phyloP scores from a whole-genome alignment of 345 rosid species.

The Theobroma cacao region DNA sequence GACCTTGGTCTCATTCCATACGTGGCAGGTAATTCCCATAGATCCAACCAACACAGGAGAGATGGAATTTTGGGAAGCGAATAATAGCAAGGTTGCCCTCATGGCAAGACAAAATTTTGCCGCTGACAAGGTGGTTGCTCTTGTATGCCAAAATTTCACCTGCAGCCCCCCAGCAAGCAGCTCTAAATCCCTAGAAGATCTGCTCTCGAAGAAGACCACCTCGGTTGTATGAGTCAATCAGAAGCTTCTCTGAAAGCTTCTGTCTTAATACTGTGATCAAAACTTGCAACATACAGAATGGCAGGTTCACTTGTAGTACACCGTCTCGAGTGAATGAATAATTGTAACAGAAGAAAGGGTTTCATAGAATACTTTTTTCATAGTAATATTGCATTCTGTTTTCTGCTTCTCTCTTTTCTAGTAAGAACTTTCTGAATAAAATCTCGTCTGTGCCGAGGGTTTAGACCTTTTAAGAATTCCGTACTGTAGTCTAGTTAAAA shows the following conservation, averaged over 20 bases:
- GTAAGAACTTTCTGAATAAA: not conserved
- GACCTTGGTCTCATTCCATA: not conserved
- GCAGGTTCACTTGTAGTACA: not conserved
- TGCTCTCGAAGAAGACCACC: constrained; percentile 48
- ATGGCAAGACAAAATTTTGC: constrained; percentile 56
- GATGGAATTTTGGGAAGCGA: constrained; percentile 72
- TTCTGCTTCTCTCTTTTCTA: not conserved
- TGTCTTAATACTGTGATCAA: not conserved
- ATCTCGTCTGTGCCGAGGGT: no score
- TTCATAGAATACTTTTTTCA: not conserved
- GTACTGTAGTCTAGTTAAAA: no score
- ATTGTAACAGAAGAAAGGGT: not conserved
- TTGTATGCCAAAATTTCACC: constrained; percentile 83
- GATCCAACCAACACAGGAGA: constrained; percentile 60
- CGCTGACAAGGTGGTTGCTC: constrained; percentile 61
- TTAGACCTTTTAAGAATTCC: no score
- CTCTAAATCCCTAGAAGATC: constrained; percentile 39
- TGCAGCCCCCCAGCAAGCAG: constrained; percentile 69
- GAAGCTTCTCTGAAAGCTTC: not conserved
- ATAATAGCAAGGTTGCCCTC: constrained; percentile 48
- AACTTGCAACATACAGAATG: not conserved
- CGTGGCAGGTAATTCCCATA: constrained; percentile 70
- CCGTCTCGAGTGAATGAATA: not conserved
- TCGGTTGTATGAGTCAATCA: not conserved
- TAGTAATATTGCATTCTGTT: not conserved